A percentile compares a stretch with the other conserved stretches of the same genome.
These are phyloP conservation scores for Echinochloa phyllopogon DNA, from an alignment of 176 grass and related monocot genomes.

Conservation along the genomic window DNA sequence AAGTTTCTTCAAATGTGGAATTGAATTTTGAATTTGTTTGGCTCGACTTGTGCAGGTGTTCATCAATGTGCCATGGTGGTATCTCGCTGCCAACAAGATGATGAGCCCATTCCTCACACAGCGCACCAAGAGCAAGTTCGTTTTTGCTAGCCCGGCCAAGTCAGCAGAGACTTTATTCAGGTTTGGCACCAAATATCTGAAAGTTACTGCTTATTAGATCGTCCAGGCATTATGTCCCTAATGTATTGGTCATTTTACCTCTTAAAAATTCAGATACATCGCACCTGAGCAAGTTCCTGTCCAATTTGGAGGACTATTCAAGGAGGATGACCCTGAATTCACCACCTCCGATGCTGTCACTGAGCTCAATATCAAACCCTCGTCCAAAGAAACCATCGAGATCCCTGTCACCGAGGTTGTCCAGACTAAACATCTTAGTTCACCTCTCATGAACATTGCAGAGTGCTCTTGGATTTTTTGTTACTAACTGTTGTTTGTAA, in stretches of 20 bases:
- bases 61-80: conserved; percentile 99
- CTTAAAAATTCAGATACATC: conserved; percentile 69
- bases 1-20: neutral
- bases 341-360: conserved; percentile 65
- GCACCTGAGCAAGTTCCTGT: conserved; percentile 89
- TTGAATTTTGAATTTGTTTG: conserved; percentile 16
- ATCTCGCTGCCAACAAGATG: conserved; percentile 88
- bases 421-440: neutral
- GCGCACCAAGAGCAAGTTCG: conserved; percentile 98
- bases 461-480: neutral
- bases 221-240: neutral
- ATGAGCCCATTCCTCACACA: conserved; percentile 94
- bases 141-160: conserved; percentile 88
- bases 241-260: neutral
- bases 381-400: conserved; percentile 76
- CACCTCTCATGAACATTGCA: neutral
- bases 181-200: conserved; percentile 9
- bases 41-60: conserved; percentile 65
- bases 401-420: conserved; percentile 70
- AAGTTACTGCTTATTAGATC: neutral
- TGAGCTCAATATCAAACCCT: conserved; percentile 74
- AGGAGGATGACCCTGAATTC: conserved; percentile 87
- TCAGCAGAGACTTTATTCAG: conserved; percentile 88
- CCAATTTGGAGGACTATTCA: conserved; percentile 83
- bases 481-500: neutral